Conservation (phyloP, 2,329 filamentous ascomycete species). For the Colletotrichum sp. region DNA sequence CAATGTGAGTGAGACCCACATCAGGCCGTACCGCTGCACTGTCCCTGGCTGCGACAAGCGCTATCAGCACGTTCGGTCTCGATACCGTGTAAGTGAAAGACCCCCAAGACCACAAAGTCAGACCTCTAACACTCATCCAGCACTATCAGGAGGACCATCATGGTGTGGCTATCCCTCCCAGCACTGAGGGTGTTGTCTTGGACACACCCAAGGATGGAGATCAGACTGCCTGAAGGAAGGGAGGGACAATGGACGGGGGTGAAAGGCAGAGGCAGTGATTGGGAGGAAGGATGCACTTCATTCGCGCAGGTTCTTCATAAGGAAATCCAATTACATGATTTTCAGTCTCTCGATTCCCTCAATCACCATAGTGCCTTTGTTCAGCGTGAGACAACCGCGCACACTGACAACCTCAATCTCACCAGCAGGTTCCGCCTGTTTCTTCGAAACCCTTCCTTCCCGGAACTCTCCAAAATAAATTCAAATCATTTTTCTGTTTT, state of each 20-base stretch:
- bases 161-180: neutral
- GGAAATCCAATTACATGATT: neutral
- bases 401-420: neutral
- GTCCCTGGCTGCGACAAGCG: neutral
- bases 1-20: neutral
- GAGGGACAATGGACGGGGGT: neutral
- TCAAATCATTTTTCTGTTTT: neutral
- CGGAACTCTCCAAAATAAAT: neutral
- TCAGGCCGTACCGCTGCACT: neutral
- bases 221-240: neutral
- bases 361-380: neutral
- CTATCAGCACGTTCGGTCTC: neutral
- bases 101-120: neutral
- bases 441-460: neutral
- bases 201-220: neutral
- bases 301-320: neutral
- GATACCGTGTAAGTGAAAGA: neutral
- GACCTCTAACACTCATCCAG: neutral
- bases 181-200: neutral
- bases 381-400: neutral
- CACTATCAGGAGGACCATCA: neutral
- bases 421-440: neutral
- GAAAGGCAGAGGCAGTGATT: neutral
- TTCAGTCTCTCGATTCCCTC: neutral
- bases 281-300: neutral